These are phyloP conservation scores for Pittosporum tobira DNA, from an alignment of 129 eudicot genomes.

Conservation along the genomic window DNA sequence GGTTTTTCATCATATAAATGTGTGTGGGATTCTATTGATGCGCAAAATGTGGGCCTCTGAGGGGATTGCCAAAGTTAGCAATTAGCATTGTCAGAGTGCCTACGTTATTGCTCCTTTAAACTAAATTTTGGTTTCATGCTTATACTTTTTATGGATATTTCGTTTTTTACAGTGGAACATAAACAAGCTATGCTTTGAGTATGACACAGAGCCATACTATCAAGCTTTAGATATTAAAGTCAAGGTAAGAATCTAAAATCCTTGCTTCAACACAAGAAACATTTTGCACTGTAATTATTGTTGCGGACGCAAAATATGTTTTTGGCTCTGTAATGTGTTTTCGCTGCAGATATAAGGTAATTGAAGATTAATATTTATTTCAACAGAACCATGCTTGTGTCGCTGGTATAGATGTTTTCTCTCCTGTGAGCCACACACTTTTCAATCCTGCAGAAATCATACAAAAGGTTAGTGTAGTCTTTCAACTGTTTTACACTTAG, in stretches of 20 bases:
- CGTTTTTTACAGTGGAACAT: constrained; percentile 62
- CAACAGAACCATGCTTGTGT: constrained; percentile 52
- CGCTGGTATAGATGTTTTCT: constrained; percentile 58
- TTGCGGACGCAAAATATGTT: background rate
- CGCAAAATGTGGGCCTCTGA: background rate
- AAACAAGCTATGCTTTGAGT: constrained; percentile 66
- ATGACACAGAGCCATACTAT: constrained; percentile 81
- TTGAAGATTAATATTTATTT: background rate
- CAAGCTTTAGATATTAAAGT: constrained; percentile 73
- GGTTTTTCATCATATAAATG: background rate
- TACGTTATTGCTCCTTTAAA: no score
- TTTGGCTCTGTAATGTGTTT: background rate
- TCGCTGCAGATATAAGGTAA: constrained; percentile 8
- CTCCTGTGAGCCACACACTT: constrained; percentile 90
- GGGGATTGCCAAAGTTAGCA: background rate
- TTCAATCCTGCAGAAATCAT: constrained; percentile 80
- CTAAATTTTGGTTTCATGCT: background rate
- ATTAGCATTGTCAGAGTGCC: background rate
- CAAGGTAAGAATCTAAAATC: constrained; percentile 22
- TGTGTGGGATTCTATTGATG: background rate
- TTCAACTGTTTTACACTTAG: background rate
- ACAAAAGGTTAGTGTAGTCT: constrained; percentile 39
- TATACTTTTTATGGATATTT: background rate
- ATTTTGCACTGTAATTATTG: background rate
- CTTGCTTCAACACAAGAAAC: background rate